These are phyloP conservation scores for Psidium guajava DNA, from an alignment of 345 rosid species.

Conservation along the genomic window DNA sequence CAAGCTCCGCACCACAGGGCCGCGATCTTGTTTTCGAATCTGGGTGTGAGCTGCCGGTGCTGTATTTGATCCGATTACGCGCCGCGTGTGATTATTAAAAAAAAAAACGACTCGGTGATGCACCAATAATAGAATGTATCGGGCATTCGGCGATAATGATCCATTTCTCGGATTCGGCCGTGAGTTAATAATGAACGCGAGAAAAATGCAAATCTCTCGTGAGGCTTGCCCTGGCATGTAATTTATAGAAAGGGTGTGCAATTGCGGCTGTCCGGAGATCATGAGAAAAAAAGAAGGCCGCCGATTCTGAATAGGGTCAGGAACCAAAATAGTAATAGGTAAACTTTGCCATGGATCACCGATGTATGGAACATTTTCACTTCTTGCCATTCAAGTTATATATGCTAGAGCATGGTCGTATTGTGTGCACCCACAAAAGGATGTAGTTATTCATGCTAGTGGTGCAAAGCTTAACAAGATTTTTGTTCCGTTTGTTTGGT, in stretches of 20 bases:
- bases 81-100: rapidly evolving
- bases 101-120: neutral
- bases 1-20: no score
- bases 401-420: neutral
- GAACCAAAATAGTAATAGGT: rapidly evolving
- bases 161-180: neutral
- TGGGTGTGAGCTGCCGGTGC: no score
- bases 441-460: neutral
- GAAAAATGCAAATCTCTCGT: neutral
- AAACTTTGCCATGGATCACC: neutral
- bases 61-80: rapidly evolving
- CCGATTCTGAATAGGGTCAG: neutral
- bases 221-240: rapidly evolving
- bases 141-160: neutral
- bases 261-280: neutral
- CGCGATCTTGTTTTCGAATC: no score
- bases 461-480: neutral
- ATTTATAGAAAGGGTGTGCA: neutral
- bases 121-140: rapidly evolving
- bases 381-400: neutral
- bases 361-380: neutral
- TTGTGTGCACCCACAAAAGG: neutral
- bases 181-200: neutral
- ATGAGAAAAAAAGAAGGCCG: neutral
- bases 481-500: neutral